A percentile compares a stretch with the other conserved stretches of the same genome.
Evolutionary conservation across 371 early-diverging fungal species (phyloP).

Genomic region (Smittium culicis): DNA sequence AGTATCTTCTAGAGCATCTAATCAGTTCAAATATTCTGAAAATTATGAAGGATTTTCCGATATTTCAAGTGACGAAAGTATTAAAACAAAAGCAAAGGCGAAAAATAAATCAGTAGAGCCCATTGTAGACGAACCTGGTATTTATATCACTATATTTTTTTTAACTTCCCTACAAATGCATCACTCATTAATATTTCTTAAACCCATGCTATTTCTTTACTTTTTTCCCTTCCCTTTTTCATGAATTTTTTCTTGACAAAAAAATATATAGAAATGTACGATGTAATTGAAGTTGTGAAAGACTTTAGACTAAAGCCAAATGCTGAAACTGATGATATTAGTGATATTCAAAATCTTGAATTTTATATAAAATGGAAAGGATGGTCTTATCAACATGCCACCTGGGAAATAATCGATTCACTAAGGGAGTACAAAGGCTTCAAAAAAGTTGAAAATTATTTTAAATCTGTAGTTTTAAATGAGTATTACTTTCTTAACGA

Average conservation of each 20-base stretch:
- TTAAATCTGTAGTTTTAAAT: conserved; percentile 46
- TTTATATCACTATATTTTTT: too few relatives aligned
- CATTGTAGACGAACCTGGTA: conserved; percentile 31
- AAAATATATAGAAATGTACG: conserved; percentile 19
- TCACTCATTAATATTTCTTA: too few relatives aligned
- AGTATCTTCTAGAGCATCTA: conserved; percentile 7
- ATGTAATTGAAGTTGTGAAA: conserved; percentile 30
- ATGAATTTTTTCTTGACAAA: too few relatives aligned
- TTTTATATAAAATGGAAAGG: conserved; percentile 88
- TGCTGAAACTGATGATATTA: conserved; percentile 35
- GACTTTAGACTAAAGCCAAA: conserved; percentile 31
- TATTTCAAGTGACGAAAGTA: conserved; percentile 16
- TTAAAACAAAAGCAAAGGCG: conserved; percentile 12
- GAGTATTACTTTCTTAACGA: conserved; percentile 47
- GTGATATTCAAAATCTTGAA: conserved; percentile 47
- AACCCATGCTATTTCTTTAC: too few relatives aligned
- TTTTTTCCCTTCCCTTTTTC: too few relatives aligned
- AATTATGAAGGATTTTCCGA: conserved; percentile 17
- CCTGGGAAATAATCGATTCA: conserved; percentile 65
- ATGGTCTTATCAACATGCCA: conserved; percentile 78
- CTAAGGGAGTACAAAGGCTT: conserved; percentile 66
- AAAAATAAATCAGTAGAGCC: conserved; percentile 21
- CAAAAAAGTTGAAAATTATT: conserved; percentile 80
- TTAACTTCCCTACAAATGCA: too few relatives aligned
- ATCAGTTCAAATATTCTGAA: conserved; percentile 4